Base-by-base conservation (phyloP, 305 asterid genomes). In the Nicotiana rustica region DNA sequence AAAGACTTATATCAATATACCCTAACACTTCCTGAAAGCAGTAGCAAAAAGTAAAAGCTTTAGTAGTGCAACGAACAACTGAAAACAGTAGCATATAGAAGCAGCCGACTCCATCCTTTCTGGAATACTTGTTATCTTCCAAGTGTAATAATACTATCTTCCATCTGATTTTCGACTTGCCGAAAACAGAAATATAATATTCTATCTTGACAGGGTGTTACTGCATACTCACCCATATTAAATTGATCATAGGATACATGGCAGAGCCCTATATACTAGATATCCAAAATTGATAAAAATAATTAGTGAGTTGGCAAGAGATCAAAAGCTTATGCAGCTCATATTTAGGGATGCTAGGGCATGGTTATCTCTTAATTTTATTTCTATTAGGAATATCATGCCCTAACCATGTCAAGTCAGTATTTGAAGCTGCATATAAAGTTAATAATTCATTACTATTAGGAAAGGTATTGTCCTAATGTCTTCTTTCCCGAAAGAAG, bases 11-110 rank as follows among this genome's bases (percentile, higher is more conserved):
- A 85, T 92, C 90, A 9, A 91, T 59, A 71, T 91, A 90, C 52
- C 97, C 97, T 89, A 92, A 84, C 5, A 86, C 85, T 88, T 92
- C 97, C 97, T 92, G 91, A 25, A 25, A 25, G 29, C 29, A 25
- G 29, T 25, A 25, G 29, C 29, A 25, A 25, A 25, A 57, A 57
- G 62, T 4, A 2, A 57, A 57, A 17, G 62, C 62, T 57, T 57
- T 17, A 57, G 62, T 57, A 5, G 17, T 17, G 62, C 21, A 57
- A 57, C 17, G 9, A 57, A 57, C 21, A 57, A 57, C 62, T 57
- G 62, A 57, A 52, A 57, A 57, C 21, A 57, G 2, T 14, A 52
- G 59, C 59, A 52, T 13, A 52, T 52, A 52, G 62, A 57, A 57
- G 62, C 21, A 56, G 19, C 19, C 9, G 5, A 56, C 8, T 56